phyloP scores from a whole-genome alignment of 805 yeast species.

The Cephaloascus fragrans region DNA sequence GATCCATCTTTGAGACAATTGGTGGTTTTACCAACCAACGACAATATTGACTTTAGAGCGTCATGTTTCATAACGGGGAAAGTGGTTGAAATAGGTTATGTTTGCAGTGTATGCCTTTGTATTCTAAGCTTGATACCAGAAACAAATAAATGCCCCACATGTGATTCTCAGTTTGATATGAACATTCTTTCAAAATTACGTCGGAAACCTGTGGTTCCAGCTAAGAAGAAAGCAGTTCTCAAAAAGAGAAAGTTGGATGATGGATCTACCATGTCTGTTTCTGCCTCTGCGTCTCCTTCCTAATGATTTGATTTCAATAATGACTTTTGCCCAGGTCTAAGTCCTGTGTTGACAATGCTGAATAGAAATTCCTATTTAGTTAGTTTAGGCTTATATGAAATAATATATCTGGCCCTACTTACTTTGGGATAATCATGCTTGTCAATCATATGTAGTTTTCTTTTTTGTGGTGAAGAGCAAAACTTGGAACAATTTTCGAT shows the following conservation, averaged over 20 bases:
- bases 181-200: slow-evolving; percentile 46
- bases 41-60: slow-evolving; percentile 87
- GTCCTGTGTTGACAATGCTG: slow-evolving; percentile 17
- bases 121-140: slow-evolving; percentile 63
- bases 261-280: slow-evolving; percentile 15
- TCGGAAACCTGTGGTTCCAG: slow-evolving; percentile 47
- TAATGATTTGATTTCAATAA: slow-evolving; percentile 7
- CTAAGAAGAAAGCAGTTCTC: slow-evolving; percentile 21
- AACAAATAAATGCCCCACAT: slow-evolving; percentile 70
- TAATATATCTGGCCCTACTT: background rate
- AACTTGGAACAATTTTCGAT: slow-evolving; percentile 25
- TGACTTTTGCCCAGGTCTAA: no score
- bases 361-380: slow-evolving; percentile 14
- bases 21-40: slow-evolving; percentile 71
- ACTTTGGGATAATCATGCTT: slow-evolving; percentile 38
- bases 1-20: slow-evolving; percentile 78
- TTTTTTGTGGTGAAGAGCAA: slow-evolving; percentile 25
- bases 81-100: slow-evolving; percentile 87
- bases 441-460: slow-evolving; percentile 39
- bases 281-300: slow-evolving; percentile 5
- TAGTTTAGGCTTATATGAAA: background rate
- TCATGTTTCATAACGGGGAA: slow-evolving; percentile 88
- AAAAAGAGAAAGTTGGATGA: slow-evolving; percentile 21
- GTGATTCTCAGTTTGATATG: slow-evolving; percentile 70
- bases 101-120: slow-evolving; percentile 91